Evolutionary conservation across 2,329 filamentous ascomycete species (phyloP).

Genomic region (Nothophaeocryptopus gaeumannii): DNA sequence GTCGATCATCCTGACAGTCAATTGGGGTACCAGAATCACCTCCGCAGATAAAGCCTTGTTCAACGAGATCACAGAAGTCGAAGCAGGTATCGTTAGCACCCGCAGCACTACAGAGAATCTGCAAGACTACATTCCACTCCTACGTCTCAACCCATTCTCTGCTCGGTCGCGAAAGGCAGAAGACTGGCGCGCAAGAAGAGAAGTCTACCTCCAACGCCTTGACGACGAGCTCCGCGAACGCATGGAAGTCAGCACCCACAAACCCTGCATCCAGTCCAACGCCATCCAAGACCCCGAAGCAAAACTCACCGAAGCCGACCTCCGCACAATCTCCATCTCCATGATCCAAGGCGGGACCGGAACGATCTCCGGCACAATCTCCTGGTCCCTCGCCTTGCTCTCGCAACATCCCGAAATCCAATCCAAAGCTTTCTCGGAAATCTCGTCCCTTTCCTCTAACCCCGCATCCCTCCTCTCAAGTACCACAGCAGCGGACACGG

Average conservation of each 20-base stretch:
- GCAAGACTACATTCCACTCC: conserved; percentile 59
- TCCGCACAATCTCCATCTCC: conserved; percentile 63
- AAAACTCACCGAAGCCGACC: conserved; percentile 59
- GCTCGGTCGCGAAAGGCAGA: conserved; percentile 55
- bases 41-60: conserved; percentile 59
- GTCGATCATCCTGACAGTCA: conserved; percentile 61
- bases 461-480: neutral
- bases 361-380: conserved; percentile 63
- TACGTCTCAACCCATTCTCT: conserved; percentile 62
- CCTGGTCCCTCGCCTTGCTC: conserved; percentile 62
- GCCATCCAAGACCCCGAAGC: conserved; percentile 63
- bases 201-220: conserved; percentile 58
- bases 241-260: conserved; percentile 59
- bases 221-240: conserved; percentile 59
- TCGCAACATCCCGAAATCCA: conserved; percentile 61
- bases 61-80: conserved; percentile 61
- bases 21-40: conserved; percentile 62
- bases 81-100: conserved; percentile 59
- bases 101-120: conserved; percentile 59
- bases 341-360: conserved; percentile 67
- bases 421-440: conserved; percentile 56
- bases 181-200: conserved; percentile 59
- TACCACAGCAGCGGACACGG: conserved; percentile 26
- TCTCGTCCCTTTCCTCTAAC: conserved; percentile 43
- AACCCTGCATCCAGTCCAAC: conserved; percentile 65